Evolutionary conservation across 352 stramenopile species (phyloP).

Genomic region (Phytophthora macrochlamydospora): DNA sequence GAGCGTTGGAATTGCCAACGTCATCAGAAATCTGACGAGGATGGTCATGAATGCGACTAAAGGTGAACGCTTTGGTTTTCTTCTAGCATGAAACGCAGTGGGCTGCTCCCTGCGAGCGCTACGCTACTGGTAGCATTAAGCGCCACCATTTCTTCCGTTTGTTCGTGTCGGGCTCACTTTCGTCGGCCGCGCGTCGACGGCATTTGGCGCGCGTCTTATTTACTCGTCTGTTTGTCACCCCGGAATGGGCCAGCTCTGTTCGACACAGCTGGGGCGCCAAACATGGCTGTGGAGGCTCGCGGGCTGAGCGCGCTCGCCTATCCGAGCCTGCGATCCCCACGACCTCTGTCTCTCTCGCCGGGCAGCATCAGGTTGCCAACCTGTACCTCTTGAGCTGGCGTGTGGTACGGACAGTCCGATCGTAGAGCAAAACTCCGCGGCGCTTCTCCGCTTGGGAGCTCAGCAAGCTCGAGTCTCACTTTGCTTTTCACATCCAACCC

Average conservation of each 20-base stretch:
- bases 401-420: constrained; percentile 40
- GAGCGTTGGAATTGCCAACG: no score
- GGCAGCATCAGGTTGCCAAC: constrained; percentile 23
- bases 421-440: constrained; percentile 19
- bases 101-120: no score
- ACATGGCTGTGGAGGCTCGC: constrained; percentile 28
- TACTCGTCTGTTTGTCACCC: constrained; percentile 22
- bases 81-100: no score
- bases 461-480: constrained; percentile 26
- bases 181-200: no score
- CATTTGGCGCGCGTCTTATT: neutral
- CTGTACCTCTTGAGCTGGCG: constrained; percentile 30
- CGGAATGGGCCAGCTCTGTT: constrained; percentile 24
- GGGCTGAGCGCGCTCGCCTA: constrained; percentile 29
- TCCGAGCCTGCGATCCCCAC: constrained; percentile 22
- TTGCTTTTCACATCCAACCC: constrained; percentile 37
- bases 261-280: constrained; percentile 24
- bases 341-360: constrained; percentile 40
- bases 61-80: no score
- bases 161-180: no score
- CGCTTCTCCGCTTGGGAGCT: neutral
- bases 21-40: no score
- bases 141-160: neutral
- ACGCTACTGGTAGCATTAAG: neutral
- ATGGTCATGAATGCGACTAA: no score